Percentiles rank a stretch among this genome's conserved stretches.
Evolutionary conservation across 371 early-diverging fungal genomes (phyloP).

Genomic region (Mucor indicus): DNA sequence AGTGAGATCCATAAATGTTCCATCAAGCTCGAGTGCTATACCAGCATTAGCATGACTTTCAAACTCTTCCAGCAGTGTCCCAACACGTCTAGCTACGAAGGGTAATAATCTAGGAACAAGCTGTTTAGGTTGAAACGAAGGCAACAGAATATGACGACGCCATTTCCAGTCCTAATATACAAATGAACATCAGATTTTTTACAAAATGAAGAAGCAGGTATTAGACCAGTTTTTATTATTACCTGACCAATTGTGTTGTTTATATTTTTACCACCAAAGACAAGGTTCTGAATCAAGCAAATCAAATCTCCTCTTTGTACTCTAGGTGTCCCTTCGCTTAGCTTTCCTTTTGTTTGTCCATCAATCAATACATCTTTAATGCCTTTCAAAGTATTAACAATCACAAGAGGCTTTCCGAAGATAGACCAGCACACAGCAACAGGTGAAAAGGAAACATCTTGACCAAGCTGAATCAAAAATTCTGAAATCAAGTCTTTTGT

Average conservation of each 20-base stretch:
- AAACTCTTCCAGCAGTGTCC: slow-evolving; percentile 16
- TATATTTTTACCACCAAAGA: slow-evolving; percentile 46
- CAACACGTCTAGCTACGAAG: slow-evolving; percentile 29
- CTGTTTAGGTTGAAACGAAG: slow-evolving; percentile 45
- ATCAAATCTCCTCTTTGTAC: slow-evolving; percentile 43
- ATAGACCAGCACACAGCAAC: slow-evolving; percentile 44
- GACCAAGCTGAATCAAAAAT: slow-evolving; percentile 35
- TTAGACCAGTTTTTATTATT: neutral
- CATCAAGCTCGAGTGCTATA: slow-evolving; percentile 34
- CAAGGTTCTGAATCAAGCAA: slow-evolving; percentile 39
- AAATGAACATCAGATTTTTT: neutral
- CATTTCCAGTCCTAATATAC: slow-evolving; percentile 47
- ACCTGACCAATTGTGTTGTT: slow-evolving; percentile 47
- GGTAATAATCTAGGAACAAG: slow-evolving; percentile 42
- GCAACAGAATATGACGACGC: slow-evolving; percentile 45
- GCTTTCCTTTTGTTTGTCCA: slow-evolving; percentile 29
- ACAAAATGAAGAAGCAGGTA: neutral
- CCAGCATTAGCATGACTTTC: slow-evolving; percentile 16
- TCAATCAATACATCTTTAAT: slow-evolving; percentile 46
- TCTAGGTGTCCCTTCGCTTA: slow-evolving; percentile 13
- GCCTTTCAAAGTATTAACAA: slow-evolving; percentile 39
- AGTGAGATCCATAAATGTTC: slow-evolving; percentile 35
- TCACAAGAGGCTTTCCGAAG: slow-evolving; percentile 34
- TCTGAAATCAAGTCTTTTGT: slow-evolving; percentile 28
- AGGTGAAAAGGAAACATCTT: slow-evolving; percentile 27